Conservation (phyloP, 192 early-diverging fungal genomes). For the Allomyces javanicus region DNA sequence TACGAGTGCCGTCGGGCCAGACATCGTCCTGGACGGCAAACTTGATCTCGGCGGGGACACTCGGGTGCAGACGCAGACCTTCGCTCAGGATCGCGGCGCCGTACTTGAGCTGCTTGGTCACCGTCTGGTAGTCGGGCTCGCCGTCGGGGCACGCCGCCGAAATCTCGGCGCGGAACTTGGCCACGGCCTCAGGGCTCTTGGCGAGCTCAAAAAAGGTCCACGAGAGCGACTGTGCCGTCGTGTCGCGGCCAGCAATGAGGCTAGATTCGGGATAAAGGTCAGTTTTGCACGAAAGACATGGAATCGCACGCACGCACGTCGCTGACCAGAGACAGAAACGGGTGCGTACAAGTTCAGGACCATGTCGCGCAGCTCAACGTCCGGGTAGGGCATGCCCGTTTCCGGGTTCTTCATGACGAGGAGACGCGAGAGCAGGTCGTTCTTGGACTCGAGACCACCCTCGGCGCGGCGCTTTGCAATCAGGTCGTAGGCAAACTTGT, state of each 20-base stretch:
- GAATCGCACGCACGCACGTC: too few relatives aligned
- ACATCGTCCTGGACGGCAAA: slow-evolving; percentile 29
- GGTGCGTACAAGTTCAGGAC: slow-evolving; percentile 20
- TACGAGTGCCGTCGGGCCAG: slow-evolving; percentile 32
- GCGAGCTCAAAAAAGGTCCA: slow-evolving; percentile 30
- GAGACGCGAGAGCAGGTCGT: slow-evolving; percentile 19
- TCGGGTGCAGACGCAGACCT: slow-evolving; percentile 40
- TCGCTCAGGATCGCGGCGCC: slow-evolving; percentile 33
- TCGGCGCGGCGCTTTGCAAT: slow-evolving; percentile 12
- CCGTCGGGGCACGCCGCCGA: neutral
- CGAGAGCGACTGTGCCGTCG: slow-evolving; percentile 31
- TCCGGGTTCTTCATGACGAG: slow-evolving; percentile 23
- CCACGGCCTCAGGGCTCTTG: slow-evolving; percentile 16
- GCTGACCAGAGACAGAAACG: neutral
- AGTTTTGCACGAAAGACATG: neutral
- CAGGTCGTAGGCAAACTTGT: slow-evolving; percentile 12
- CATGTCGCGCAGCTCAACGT: slow-evolving; percentile 21
- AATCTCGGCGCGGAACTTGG: slow-evolving; percentile 15
- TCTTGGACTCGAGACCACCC: slow-evolving; percentile 4
- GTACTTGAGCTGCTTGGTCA: slow-evolving; percentile 25
- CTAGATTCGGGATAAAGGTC: slow-evolving; percentile 3
- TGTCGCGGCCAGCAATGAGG: slow-evolving; percentile 23
- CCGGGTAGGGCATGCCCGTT: slow-evolving; percentile 12
- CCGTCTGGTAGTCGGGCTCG: slow-evolving; percentile 8
- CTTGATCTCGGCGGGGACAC: slow-evolving; percentile 39